phyloP scores from a whole-genome alignment of 2,329 filamentous ascomycete species.

The Chaetothyriales sp. region DNA sequence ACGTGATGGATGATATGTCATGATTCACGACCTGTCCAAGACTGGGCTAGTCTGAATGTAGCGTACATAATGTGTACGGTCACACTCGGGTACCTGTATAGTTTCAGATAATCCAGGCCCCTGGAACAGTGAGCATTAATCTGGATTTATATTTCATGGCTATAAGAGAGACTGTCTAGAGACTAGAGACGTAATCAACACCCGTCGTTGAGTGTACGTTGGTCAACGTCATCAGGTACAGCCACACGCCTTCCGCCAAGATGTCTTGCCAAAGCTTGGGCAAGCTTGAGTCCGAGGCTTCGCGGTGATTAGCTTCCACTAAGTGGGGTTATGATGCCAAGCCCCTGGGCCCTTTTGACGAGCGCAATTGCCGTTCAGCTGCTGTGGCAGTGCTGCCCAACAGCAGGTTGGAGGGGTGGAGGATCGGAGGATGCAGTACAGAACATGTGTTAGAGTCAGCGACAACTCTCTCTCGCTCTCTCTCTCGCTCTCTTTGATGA shows the following conservation, averaged over 20 bases:
- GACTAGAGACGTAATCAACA: neutral
- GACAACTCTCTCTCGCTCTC: too few species aligned
- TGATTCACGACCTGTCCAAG: too few species aligned
- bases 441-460: too few species aligned
- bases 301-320: neutral
- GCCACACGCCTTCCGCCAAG: neutral
- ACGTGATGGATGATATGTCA: too few species aligned
- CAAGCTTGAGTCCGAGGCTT: neutral
- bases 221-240: neutral
- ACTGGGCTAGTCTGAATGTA: too few species aligned
- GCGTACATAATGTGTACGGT: too few species aligned
- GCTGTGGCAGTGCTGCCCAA: neutral
- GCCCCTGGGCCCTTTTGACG: neutral
- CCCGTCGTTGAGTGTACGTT: neutral
- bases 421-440: too few species aligned
- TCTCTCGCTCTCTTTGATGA: too few species aligned
- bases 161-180: neutral
- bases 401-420: neutral
- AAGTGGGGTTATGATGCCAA: neutral
- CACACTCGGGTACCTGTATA: too few species aligned
- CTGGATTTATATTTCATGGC: too few species aligned
- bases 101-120: too few species aligned
- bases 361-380: neutral
- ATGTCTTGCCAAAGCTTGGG: neutral
- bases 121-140: too few species aligned